phyloP scores from a whole-genome alignment of 805 yeast species.

The Saccharomycopsis guyanensis region DNA sequence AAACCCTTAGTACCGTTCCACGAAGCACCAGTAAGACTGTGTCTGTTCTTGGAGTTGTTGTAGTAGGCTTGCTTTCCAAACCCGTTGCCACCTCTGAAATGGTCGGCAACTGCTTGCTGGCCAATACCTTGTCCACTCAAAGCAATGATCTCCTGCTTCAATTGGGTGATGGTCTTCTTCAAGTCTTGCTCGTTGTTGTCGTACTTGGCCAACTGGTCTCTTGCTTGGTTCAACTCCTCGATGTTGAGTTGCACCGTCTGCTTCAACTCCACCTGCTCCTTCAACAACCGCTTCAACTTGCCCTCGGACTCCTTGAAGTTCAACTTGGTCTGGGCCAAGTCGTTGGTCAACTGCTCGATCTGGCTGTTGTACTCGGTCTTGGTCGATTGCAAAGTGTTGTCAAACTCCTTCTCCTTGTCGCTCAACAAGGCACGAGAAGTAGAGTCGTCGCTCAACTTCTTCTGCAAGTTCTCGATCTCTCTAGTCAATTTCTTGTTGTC shows the following conservation, averaged over 20 bases:
- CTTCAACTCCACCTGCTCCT: constrained; percentile 54
- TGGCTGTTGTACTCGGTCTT: constrained; percentile 42
- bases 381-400: constrained; percentile 37
- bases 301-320: constrained; percentile 51
- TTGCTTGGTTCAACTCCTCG: constrained; percentile 54
- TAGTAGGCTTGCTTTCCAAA: constrained; percentile 20
- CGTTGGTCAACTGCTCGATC: constrained; percentile 44
- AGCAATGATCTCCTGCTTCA: constrained; percentile 41
- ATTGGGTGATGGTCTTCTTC: constrained; percentile 45
- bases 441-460: constrained; percentile 45
- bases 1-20: constrained; percentile 24
- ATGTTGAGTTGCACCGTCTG: constrained; percentile 55
- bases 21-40: constrained; percentile 27
- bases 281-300: constrained; percentile 52
- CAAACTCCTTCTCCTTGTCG: constrained; percentile 46
- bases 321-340: constrained; percentile 44
- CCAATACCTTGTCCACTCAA: constrained; percentile 24
- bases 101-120: constrained; percentile 8
- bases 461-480: constrained; percentile 48
- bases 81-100: constrained; percentile 15
- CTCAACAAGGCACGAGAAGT: constrained; percentile 46
- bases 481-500: constrained; percentile 68
- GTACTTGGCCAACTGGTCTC: constrained; percentile 47
- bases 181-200: constrained; percentile 60
- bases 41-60: constrained; percentile 24